Conservation (phyloP, 2,329 filamentous ascomycete genomes). For the Penicillium sp. region DNA sequence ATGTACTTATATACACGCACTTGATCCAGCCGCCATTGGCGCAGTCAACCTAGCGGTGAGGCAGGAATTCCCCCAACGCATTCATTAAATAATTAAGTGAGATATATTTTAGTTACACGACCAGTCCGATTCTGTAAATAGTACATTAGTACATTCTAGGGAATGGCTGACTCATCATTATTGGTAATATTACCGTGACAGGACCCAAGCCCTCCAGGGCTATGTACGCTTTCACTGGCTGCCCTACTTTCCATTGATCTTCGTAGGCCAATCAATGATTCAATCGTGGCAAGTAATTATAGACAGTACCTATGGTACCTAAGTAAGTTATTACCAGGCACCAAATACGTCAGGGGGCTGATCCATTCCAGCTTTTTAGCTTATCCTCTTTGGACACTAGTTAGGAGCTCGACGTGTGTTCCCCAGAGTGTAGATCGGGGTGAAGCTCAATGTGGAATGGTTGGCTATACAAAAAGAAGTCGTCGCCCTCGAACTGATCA, state of each 20-base stretch:
- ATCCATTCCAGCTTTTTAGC: slow-evolving; percentile 24
- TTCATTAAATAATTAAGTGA: background rate
- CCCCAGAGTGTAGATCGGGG: slow-evolving; percentile 29
- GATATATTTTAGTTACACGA: background rate
- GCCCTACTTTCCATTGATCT: slow-evolving; percentile 19
- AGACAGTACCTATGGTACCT: background rate
- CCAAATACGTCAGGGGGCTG: slow-evolving; percentile 26
- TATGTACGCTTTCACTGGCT: slow-evolving; percentile 19
- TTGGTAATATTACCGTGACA: slow-evolving; percentile 8
- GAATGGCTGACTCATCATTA: slow-evolving; percentile 31
- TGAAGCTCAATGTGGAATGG: slow-evolving; percentile 26
- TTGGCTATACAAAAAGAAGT: slow-evolving; percentile 27
- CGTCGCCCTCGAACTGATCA: slow-evolving; percentile 9
- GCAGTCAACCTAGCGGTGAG: slow-evolving; percentile 8
- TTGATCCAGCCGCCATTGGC: slow-evolving; percentile 9
- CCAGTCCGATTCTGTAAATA: slow-evolving; percentile 4
- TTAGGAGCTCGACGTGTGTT: slow-evolving; percentile 16
- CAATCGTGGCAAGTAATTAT: background rate
- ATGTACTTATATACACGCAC: background rate
- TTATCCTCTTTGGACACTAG: slow-evolving; percentile 16
- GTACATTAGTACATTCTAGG: slow-evolving; percentile 18
- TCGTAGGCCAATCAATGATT: slow-evolving; percentile 14
- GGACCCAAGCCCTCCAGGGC: too few species aligned
- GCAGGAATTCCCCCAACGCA: background rate
- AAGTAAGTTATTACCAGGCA: slow-evolving; percentile 24